phyloP scores from a whole-genome alignment of 2,329 filamentous ascomycete genomes.

The Nothophoma quercina region DNA sequence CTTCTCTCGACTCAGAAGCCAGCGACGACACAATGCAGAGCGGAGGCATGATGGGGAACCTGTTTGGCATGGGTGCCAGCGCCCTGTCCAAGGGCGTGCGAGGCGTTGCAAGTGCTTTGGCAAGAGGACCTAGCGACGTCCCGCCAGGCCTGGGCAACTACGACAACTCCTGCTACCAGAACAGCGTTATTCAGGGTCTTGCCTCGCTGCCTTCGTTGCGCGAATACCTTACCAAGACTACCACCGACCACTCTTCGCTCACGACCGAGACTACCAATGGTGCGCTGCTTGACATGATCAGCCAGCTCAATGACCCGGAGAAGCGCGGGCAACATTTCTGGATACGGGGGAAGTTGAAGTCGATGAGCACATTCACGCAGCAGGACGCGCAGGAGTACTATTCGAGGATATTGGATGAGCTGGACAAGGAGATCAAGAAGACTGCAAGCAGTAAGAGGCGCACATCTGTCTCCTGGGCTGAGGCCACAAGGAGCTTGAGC shows the following conservation, averaged over 20 bases:
- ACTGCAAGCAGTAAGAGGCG: constrained; percentile 53
- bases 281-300: constrained; percentile 70
- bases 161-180: constrained; percentile 98
- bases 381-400: constrained; percentile 99
- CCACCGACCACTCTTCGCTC: constrained; percentile 45
- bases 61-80: constrained; percentile 50
- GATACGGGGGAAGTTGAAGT: constrained; percentile 83
- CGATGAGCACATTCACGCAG: constrained; percentile 93
- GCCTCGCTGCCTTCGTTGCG: constrained; percentile 76
- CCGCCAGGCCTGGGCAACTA: constrained; percentile 80
- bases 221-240: constrained; percentile 63
- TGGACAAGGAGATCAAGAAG: constrained; percentile 76
- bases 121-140: constrained; percentile 39
- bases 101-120: constrained; percentile 48
- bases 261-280: constrained; percentile 56
- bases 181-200: constrained; percentile 85
- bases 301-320: constrained; percentile 71
- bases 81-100: constrained; percentile 47
- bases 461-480: constrained; percentile 44
- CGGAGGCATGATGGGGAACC: constrained; percentile 36
- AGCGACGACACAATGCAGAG: constrained; percentile 31
- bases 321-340: constrained; percentile 81
- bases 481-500: constrained; percentile 35
- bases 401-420: constrained; percentile 83
- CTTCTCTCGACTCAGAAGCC: constrained; percentile 23